Evolutionary conservation across 2,329 filamentous ascomycete species (phyloP).

Genomic region (Epichloe typhina): DNA sequence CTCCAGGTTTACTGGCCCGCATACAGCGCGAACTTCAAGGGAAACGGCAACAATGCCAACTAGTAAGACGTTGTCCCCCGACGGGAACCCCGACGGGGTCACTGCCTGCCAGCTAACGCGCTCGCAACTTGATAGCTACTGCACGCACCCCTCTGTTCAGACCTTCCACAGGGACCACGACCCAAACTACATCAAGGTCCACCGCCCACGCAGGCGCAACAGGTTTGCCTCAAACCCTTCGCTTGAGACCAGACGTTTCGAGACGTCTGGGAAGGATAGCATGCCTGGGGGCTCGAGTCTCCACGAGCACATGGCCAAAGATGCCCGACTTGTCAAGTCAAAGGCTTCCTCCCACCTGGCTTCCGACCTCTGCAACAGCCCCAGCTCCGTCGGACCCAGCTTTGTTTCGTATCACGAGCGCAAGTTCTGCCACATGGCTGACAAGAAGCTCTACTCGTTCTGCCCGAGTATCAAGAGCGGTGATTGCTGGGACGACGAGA

Average conservation of each 20-base stretch:
- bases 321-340: conserved; percentile 1
- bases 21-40: not conserved
- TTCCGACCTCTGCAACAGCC: conserved; percentile 7
- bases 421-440: conserved; percentile 11
- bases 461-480: conserved; percentile 5
- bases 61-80: not conserved
- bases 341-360: not conserved
- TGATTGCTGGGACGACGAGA: conserved; percentile 8
- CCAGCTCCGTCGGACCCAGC: conserved; percentile 1
- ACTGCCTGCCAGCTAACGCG: not conserved
- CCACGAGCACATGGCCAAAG: not conserved
- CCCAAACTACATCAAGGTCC: not conserved
- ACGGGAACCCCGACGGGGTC: not conserved
- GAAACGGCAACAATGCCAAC: not conserved
- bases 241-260: too few species aligned
- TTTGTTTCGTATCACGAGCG: conserved; percentile 9
- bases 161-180: not conserved
- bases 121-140: not conserved
- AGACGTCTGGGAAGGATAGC: not conserved
- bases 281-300: not conserved
- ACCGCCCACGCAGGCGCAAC: not conserved
- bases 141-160: not conserved
- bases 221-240: not conserved
- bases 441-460: conserved; percentile 8
- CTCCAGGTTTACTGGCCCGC: not conserved